Conservation (phyloP, 2,329 filamentous ascomycete genomes). For the Aspergillus tubingensis region DNA sequence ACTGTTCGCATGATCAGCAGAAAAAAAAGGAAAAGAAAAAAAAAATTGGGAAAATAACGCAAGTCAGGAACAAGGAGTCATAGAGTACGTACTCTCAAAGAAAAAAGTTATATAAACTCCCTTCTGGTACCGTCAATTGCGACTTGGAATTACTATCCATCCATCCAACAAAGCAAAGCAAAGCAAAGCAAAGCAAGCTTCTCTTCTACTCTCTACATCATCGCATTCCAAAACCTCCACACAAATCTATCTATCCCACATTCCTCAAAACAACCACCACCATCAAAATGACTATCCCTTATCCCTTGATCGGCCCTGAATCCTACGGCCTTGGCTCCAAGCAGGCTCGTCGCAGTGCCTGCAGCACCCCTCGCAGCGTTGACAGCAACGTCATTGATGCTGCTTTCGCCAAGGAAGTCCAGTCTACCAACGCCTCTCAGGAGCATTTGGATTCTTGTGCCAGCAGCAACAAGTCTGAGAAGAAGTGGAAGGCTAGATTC, state of each 20-base stretch:
- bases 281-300: not conserved
- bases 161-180: not conserved
- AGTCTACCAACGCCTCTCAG: not conserved
- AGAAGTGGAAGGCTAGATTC: not conserved
- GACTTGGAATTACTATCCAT: not conserved
- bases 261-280: not conserved
- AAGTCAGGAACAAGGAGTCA: not conserved
- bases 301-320: conserved; percentile 3
- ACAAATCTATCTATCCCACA: not conserved
- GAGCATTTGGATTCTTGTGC: not conserved
- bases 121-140: not conserved
- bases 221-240: not conserved
- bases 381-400: not conserved
- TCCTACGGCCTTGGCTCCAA: not conserved
- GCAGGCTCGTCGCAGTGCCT: not conserved
- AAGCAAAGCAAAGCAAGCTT: not conserved
- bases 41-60: too few species aligned
- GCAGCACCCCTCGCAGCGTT: not conserved
- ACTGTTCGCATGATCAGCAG: not conserved
- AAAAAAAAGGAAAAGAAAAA: not conserved
- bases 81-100: not conserved
- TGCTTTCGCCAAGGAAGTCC: not conserved
- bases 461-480: not conserved
- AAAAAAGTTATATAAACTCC: not conserved
- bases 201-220: not conserved